Evolutionary conservation across 2,329 filamentous ascomycete species (phyloP).

Genomic region (Aspergillus ustus): DNA sequence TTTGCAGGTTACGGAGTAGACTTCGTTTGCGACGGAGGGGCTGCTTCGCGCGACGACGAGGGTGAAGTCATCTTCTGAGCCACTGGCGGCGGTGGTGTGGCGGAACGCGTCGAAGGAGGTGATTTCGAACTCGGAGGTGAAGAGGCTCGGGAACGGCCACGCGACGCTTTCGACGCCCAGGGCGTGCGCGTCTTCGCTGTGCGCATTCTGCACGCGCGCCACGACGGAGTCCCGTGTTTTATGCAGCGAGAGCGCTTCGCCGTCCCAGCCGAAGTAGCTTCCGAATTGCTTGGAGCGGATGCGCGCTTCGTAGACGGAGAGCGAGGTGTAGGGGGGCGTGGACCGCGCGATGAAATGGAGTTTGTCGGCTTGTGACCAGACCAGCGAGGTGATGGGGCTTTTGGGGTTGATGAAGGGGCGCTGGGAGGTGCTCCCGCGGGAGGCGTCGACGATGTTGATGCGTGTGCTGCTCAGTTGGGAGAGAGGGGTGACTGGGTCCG

Average conservation of each 20-base stretch:
- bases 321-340: conserved; percentile 7
- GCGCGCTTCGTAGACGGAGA: conserved; percentile 5
- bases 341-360: conserved; percentile 6
- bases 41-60: conserved; percentile 8
- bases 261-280: conserved; percentile 12
- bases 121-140: conserved; percentile 13
- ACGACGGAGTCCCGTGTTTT: not conserved
- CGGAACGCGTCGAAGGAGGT: conserved; percentile 7
- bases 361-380: conserved; percentile 2
- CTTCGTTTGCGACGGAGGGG: not conserved
- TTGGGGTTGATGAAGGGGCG: not conserved
- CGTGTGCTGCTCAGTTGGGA: not conserved
- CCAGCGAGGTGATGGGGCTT: not conserved
- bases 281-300: conserved; percentile 9
- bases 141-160: conserved; percentile 8
- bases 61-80: not conserved
- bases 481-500: not conserved
- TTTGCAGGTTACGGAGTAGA: conserved; percentile 3
- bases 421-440: not conserved
- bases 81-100: not conserved
- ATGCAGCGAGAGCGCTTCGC: conserved; percentile 1
- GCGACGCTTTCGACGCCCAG: not conserved
- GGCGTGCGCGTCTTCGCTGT: conserved; percentile 2
- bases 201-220: not conserved
- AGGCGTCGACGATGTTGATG: not conserved